phyloP scores from a whole-genome alignment of 805 yeast genomes.

The Candida chilensis region DNA sequence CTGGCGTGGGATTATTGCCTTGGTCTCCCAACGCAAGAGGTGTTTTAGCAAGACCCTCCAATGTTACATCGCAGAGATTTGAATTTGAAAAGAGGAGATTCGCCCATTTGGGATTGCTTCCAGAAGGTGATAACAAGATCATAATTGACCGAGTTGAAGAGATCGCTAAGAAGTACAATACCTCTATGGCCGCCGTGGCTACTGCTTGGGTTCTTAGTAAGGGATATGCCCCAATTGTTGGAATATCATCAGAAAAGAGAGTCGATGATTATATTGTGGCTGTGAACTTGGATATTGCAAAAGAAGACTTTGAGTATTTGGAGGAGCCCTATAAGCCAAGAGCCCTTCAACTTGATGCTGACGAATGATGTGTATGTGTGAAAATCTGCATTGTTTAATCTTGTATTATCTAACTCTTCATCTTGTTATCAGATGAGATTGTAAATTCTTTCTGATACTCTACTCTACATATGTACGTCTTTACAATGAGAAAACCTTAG shows the following conservation, averaged over 20 bases:
- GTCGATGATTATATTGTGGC: conserved; percentile 28
- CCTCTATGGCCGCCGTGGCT: conserved; percentile 10
- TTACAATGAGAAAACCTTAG: too few relatives aligned
- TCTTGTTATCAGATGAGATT: too few relatives aligned
- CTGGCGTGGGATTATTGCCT: conserved; percentile 15
- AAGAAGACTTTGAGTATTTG: conserved; percentile 21
- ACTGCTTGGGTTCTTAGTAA: conserved; percentile 13
- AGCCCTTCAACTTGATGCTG: too few relatives aligned
- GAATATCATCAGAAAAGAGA: conserved; percentile 8
- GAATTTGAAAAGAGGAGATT: conserved; percentile 3
- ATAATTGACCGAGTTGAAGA: conserved; percentile 7
- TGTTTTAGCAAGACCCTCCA: conserved; percentile 12
- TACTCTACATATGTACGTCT: too few relatives aligned
- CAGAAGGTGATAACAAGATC: neutral
- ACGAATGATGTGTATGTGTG: too few relatives aligned
- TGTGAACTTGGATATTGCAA: conserved; percentile 24
- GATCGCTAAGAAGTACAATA: conserved; percentile 4
- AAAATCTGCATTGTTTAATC: too few relatives aligned
- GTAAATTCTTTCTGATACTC: too few relatives aligned
- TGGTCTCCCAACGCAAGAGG: conserved; percentile 21
- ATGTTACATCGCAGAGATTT: neutral
- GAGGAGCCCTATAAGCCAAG: conserved; percentile 25
- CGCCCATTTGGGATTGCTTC: conserved; percentile 4
- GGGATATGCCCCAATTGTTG: conserved; percentile 11
- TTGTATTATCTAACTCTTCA: too few relatives aligned